phyloP scores from a whole-genome alignment of 176 grass and related monocot genomes.

The Musa acuminata region DNA sequence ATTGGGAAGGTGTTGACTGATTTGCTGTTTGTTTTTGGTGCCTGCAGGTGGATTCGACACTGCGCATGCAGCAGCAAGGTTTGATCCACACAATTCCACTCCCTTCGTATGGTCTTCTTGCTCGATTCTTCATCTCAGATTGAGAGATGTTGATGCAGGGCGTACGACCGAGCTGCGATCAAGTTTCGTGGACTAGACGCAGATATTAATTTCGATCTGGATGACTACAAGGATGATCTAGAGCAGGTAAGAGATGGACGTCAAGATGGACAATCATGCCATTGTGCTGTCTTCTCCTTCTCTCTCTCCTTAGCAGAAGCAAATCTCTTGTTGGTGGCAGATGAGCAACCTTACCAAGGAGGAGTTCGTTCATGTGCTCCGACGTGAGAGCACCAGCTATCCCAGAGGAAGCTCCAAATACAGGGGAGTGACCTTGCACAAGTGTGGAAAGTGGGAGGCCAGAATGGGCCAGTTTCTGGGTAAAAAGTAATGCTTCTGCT shows the following conservation, averaged over 20 bases:
- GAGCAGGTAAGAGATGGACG: not conserved
- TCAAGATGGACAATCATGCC: not conserved
- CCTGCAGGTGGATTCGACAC: conserved; percentile 14
- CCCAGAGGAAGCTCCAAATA: conserved; percentile 16
- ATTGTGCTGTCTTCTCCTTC: not conserved
- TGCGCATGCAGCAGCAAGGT: conserved; percentile 16
- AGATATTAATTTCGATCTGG: conserved; percentile 18
- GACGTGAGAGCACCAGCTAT: conserved; percentile 12
- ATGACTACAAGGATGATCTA: conserved; percentile 11
- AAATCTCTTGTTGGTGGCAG: not conserved
- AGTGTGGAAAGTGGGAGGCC: conserved; percentile 17
- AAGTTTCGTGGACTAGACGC: conserved; percentile 11
- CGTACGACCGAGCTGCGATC: conserved; percentile 11
- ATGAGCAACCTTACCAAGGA: conserved; percentile 18
- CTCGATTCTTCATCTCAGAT: not conserved
- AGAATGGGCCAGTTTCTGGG: conserved; percentile 22
- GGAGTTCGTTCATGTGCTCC: conserved; percentile 17
- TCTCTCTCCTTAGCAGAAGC: not conserved
- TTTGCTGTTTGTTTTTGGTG: not conserved
- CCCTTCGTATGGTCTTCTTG: not conserved
- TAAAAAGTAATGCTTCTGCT: conserved; percentile 10
- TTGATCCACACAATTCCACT: not conserved
- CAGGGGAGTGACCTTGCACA: conserved; percentile 21
- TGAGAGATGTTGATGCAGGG: conserved; percentile 3
- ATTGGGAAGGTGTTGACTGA: not conserved